Evolutionary conservation across 805 yeast genomes (phyloP).

Genomic region (Ogataea neopini): DNA sequence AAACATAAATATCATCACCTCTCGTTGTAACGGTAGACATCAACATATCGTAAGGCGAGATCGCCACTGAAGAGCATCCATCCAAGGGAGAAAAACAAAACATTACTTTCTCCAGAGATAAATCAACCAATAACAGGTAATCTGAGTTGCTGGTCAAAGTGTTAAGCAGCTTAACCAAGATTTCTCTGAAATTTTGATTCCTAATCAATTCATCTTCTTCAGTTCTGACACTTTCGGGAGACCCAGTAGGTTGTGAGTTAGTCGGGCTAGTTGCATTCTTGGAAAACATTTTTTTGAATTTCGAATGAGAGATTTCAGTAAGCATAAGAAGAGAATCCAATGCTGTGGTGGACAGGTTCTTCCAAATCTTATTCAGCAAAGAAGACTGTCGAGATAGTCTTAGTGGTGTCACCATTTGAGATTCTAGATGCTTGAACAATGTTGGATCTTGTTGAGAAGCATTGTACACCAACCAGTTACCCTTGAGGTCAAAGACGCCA

Average conservation of each 20-base stretch:
- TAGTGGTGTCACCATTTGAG: conserved; percentile 42
- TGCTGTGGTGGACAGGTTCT: conserved; percentile 51
- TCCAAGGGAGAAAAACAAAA: conserved; percentile 57
- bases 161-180: conserved; percentile 31
- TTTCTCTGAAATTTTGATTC: conserved; percentile 26
- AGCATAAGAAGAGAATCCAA: conserved; percentile 41
- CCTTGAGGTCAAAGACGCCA: conserved; percentile 51
- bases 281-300: conserved; percentile 41
- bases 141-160: conserved; percentile 31
- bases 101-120: conserved; percentile 40
- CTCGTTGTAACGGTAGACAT: conserved; percentile 53
- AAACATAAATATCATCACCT: conserved; percentile 63
- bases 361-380: conserved; percentile 47
- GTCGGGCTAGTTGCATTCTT: conserved; percentile 1
- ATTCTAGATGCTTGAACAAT: conserved; percentile 19
- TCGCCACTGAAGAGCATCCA: conserved; percentile 58
- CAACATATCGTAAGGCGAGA: conserved; percentile 62
- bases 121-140: conserved; percentile 49
- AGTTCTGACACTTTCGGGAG: conserved; percentile 4
- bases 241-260: background rate
- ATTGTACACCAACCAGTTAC: conserved; percentile 49
- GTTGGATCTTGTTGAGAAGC: conserved; percentile 42
- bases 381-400: conserved; percentile 49
- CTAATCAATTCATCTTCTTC: conserved; percentile 20
- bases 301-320: conserved; percentile 49